Conservation (phyloP, 805 yeast genomes). For the Kodamaea neixiangensis region DNA sequence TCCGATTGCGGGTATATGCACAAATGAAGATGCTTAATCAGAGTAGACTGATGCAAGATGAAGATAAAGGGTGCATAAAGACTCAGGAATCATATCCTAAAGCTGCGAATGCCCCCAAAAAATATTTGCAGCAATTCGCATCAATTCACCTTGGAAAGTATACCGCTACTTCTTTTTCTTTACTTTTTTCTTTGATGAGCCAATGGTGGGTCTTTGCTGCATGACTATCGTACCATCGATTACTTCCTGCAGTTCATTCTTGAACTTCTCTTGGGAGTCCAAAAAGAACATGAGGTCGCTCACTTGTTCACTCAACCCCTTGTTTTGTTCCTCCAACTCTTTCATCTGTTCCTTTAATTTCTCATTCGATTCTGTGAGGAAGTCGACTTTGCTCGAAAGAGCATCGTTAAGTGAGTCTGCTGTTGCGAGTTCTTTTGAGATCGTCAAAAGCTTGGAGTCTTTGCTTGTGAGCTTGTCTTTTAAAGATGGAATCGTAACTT, state of each 20-base stretch:
- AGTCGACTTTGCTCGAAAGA: conserved; percentile 40
- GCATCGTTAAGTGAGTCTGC: conserved; percentile 39
- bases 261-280: conserved; percentile 71
- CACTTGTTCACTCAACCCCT: conserved; percentile 61
- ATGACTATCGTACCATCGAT: conserved; percentile 68
- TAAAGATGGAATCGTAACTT: conserved; percentile 34
- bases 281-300: conserved; percentile 79
- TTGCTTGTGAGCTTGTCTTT: conserved; percentile 30
- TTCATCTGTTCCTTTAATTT: conserved; percentile 25
- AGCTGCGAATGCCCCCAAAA: neutral
- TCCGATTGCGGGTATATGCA: neutral
- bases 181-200: conserved; percentile 3
- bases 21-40: neutral
- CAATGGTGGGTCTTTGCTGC: conserved; percentile 19
- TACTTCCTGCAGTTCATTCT: conserved; percentile 69
- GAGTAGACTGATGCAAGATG: conserved; percentile 1
- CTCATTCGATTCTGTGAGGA: conserved; percentile 26
- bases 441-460: conserved; percentile 29
- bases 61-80: neutral
- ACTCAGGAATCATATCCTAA: neutral
- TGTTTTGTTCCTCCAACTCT: conserved; percentile 39
- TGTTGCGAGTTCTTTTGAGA: conserved; percentile 34
- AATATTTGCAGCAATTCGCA: neutral
- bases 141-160: neutral
- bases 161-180: conserved; percentile 1